phyloP scores from a whole-genome alignment of 768 basidiomycete species.

The Kwoniella sp. region DNA sequence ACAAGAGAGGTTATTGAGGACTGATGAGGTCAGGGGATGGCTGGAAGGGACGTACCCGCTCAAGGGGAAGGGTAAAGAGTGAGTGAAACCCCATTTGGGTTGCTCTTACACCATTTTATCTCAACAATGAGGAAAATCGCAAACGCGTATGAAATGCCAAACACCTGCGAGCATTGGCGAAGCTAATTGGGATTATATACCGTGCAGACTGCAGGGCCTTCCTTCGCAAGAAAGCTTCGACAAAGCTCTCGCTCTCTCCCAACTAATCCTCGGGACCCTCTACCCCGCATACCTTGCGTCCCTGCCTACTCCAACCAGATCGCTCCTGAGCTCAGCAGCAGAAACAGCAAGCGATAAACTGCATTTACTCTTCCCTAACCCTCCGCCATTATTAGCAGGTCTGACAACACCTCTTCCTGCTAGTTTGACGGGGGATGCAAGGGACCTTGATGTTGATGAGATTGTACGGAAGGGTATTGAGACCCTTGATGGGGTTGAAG shows the following conservation, averaged over 20 bases:
- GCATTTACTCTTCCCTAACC: conserved; percentile 29
- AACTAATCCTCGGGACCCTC: conserved; percentile 33
- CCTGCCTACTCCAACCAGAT: conserved; percentile 11
- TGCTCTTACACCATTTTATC: no score
- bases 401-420: conserved; percentile 44
- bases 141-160: no score
- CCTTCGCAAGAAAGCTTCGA: conserved; percentile 43
- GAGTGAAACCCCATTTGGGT: not conserved
- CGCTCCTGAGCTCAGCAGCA: not conserved
- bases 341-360: not conserved
- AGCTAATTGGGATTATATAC: no score
- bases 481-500: conserved; percentile 25
- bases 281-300: conserved; percentile 42
- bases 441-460: conserved; percentile 30
- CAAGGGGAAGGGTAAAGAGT: conserved; percentile 41
- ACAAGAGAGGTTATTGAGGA: conserved; percentile 30
- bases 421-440: conserved; percentile 38
- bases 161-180: not conserved
- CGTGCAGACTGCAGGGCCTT: conserved; percentile 38
- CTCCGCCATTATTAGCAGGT: conserved; percentile 42
- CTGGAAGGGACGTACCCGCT: conserved; percentile 40
- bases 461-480: conserved; percentile 27
- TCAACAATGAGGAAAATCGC: no score
- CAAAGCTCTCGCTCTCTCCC: conserved; percentile 37
- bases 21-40: conserved; percentile 43